Evolutionary conservation across 176 grass and related monocot genomes (phyloP), one percentile per base, ranked within the genome.

Genomic region (Aegilops bicornis): DNA sequence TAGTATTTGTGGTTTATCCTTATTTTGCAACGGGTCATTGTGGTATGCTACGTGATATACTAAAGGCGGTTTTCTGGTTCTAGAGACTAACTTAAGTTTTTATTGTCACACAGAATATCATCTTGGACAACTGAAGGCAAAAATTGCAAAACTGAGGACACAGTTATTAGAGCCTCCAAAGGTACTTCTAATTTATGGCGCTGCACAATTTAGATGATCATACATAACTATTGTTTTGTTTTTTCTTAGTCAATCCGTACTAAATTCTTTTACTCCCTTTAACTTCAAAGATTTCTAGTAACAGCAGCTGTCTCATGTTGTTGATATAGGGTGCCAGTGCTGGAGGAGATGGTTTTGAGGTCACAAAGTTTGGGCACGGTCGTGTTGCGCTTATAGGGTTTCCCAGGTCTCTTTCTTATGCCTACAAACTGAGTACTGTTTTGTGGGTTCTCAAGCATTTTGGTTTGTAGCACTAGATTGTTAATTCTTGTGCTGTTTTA

Each of bases 341-440:
- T 81, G 92, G 94, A 40, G 97, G 97, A 82, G 94, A 99, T 36
- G 97, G 97, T 90, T 99, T 99, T 93, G 97, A 99, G 92, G 97
- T 99, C 54, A 99, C 97, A 81, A 99, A 99, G 79, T 99, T 96
- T 76, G 97, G 94, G 29, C 97, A 99, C 87, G 97, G 97, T 67
- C 94, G 94, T 88, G 97, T 99, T 92, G 94, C 94, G 61, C 86
- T 99, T 72, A 99, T 99, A 75, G 94, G 94, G 91, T 99, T 99
- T 88, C 97, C 97, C 45, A 99, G 97, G 97, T 98, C 20, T 94
- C 66, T 77, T 56, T 73, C 64, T 67, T 64, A 69, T 67, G 58
- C 25, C 62, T 82, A 66, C 6, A 43, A 80, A 58, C 79, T 84
- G 14, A 66, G 6, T 73, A 83, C 42, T 8, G 20, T 25, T 76